These are phyloP conservation scores for Candida glucosophila DNA, from an alignment of 1,139 yeast genomes.

Conservation along the genomic window DNA sequence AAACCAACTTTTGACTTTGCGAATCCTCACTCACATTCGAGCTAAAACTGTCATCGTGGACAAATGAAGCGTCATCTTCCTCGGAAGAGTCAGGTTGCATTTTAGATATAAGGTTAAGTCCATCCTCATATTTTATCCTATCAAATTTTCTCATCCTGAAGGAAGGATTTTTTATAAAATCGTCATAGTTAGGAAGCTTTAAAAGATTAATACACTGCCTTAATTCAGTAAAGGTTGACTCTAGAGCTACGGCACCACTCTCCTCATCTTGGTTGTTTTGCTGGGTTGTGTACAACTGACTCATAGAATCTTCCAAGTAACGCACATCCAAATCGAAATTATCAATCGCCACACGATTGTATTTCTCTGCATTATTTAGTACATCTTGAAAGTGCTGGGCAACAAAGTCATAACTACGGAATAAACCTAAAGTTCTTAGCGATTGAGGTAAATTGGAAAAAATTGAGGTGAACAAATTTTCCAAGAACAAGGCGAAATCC, in stretches of 20 bases:
- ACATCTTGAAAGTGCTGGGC: constrained; percentile 62
- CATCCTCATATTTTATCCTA: constrained; percentile 34
- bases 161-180: constrained; percentile 28
- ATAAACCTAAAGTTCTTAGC: constrained; percentile 69
- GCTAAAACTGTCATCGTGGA: constrained; percentile 13
- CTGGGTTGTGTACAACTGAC: constrained; percentile 16
- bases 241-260: constrained; percentile 30
- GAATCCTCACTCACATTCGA: constrained; percentile 15
- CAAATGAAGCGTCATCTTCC: constrained; percentile 6
- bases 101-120: constrained; percentile 27
- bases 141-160: constrained; percentile 36
- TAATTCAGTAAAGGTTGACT: constrained; percentile 37
- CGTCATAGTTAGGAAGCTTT: constrained; percentile 30
- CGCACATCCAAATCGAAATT: constrained; percentile 37
- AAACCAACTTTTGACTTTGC: constrained; percentile 14
- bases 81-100: constrained; percentile 19
- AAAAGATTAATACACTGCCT: constrained; percentile 38
- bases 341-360: constrained; percentile 31
- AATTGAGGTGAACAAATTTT: constrained; percentile 82
- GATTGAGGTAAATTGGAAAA: constrained; percentile 73
- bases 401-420: constrained; percentile 80
- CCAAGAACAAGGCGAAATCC: constrained; percentile 83
- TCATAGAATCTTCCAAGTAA: constrained; percentile 35
- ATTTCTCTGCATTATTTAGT: constrained; percentile 40
- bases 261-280: constrained; percentile 12